Evolutionary conservation across 164 flowering plant genomes (phyloP).

Genomic region (Platanus orientalis): DNA sequence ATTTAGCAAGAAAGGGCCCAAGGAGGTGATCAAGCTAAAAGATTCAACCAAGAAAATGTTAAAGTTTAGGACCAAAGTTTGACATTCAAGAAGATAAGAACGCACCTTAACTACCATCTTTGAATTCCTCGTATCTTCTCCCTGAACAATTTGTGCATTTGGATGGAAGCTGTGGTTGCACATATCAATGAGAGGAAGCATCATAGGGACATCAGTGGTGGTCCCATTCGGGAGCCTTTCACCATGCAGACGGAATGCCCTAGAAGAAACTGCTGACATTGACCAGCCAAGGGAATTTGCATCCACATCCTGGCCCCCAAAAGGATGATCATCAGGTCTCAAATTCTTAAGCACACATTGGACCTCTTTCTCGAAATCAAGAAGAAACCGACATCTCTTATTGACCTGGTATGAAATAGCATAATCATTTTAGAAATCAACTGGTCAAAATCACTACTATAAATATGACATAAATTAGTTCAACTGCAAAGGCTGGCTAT

Average conservation of each 20-base stretch:
- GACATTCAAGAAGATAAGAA: background rate
- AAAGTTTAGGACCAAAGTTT: too few species aligned
- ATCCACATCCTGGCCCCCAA: slow-evolving; percentile 67
- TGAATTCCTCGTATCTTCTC: slow-evolving; percentile 31
- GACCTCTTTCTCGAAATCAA: slow-evolving; percentile 72
- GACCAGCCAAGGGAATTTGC: slow-evolving; percentile 97
- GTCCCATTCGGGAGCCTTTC: slow-evolving; percentile 44
- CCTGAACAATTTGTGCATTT: slow-evolving; percentile 83
- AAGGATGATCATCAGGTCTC: slow-evolving; percentile 57
- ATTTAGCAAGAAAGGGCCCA: background rate
- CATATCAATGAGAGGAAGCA: slow-evolving; percentile 47
- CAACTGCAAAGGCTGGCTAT: background rate
- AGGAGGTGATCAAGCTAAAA: too few species aligned
- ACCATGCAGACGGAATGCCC: slow-evolving; percentile 88
- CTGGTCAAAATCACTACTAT: background rate
- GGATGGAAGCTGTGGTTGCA: slow-evolving; percentile 95
- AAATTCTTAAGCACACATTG: slow-evolving; percentile 40
- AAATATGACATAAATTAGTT: background rate
- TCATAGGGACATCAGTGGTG: slow-evolving; percentile 51
- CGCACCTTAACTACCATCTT: slow-evolving; percentile 64
- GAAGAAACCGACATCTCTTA: slow-evolving; percentile 91
- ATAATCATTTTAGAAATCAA: background rate
- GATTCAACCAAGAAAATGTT: too few species aligned
- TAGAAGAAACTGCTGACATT: slow-evolving; percentile 92
- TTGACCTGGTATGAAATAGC: slow-evolving; percentile 53